Percentiles rank a stretch among this genome's conserved stretches.
Conservation (phyloP, 208 protist species). For the Crithidia expoeki region DNA sequence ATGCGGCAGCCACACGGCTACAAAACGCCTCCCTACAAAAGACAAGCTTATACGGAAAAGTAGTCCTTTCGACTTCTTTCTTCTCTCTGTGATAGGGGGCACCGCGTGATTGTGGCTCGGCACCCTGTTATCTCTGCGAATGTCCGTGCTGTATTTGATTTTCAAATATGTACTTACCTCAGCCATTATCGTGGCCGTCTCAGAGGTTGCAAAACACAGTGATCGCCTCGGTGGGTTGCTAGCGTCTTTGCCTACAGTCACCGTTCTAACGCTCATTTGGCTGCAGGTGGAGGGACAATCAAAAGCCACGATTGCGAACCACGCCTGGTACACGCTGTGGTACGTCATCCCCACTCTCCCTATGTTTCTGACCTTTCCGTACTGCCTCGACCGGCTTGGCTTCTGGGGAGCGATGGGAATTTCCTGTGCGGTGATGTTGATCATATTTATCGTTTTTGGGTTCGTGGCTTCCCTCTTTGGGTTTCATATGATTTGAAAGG, state of each 20-base stretch:
- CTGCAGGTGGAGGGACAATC: conserved; percentile 38
- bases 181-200: conserved; percentile 32
- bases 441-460: conserved; percentile 21
- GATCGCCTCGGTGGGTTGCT: conserved; percentile 41
- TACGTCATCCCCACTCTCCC: conserved; percentile 39
- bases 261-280: conserved; percentile 36
- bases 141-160: conserved; percentile 4
- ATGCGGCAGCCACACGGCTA: no score
- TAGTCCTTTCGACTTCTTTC: no score
- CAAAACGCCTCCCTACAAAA: no score
- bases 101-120: no score
- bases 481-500: conserved; percentile 8
- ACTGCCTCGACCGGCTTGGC: conserved; percentile 23
- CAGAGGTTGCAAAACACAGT: conserved; percentile 38
- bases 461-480: conserved; percentile 16
- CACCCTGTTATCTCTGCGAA: not conserved
- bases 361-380: conserved; percentile 35
- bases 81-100: no score
- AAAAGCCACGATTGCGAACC: conserved; percentile 21
- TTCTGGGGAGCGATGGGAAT: conserved; percentile 24
- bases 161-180: conserved; percentile 34
- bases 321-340: conserved; percentile 41
- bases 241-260: conserved; percentile 32
- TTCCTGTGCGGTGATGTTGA: conserved; percentile 4
- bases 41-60: no score